phyloP scores from a whole-genome alignment of 805 yeast species.

The Wickerhamiella nectarea region DNA sequence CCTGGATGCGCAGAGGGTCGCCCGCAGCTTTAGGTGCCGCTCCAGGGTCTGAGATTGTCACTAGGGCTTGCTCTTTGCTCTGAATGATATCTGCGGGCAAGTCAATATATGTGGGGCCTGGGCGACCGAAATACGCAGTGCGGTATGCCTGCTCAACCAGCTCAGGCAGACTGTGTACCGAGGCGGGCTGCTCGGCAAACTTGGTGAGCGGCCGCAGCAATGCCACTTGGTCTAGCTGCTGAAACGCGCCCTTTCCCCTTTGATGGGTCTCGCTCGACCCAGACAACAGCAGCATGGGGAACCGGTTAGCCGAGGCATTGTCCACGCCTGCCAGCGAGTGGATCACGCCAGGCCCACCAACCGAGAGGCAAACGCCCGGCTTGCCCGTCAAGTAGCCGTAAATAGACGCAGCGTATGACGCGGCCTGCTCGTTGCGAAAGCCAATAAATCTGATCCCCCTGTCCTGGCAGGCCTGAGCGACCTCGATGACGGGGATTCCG shows the following conservation, averaged over 20 bases:
- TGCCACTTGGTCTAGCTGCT: slow-evolving; percentile 53
- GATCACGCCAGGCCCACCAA: slow-evolving; percentile 64
- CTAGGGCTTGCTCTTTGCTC: slow-evolving; percentile 14
- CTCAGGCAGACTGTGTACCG: slow-evolving; percentile 27
- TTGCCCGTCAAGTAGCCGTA: slow-evolving; percentile 51
- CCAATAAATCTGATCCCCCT: slow-evolving; percentile 43
- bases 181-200: slow-evolving; percentile 34
- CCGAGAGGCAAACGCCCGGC: slow-evolving; percentile 57
- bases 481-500: slow-evolving; percentile 63
- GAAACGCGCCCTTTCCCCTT: slow-evolving; percentile 49
- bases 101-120: slow-evolving; percentile 52
- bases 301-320: slow-evolving; percentile 46
- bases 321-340: slow-evolving; percentile 55
- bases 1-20: slow-evolving; percentile 25
- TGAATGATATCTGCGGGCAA: slow-evolving; percentile 49
- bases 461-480: slow-evolving; percentile 46
- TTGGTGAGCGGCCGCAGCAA: slow-evolving; percentile 37
- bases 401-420: slow-evolving; percentile 61
- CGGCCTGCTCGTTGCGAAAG: slow-evolving; percentile 60
- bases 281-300: slow-evolving; percentile 54
- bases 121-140: slow-evolving; percentile 34
- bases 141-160: slow-evolving; percentile 37
- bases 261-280: slow-evolving; percentile 43
- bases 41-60: slow-evolving; percentile 18
- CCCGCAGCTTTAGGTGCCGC: slow-evolving; percentile 30